phyloP scores from a whole-genome alignment of 768 basidiomycete species.

The Pleurotus pulmonarius region DNA sequence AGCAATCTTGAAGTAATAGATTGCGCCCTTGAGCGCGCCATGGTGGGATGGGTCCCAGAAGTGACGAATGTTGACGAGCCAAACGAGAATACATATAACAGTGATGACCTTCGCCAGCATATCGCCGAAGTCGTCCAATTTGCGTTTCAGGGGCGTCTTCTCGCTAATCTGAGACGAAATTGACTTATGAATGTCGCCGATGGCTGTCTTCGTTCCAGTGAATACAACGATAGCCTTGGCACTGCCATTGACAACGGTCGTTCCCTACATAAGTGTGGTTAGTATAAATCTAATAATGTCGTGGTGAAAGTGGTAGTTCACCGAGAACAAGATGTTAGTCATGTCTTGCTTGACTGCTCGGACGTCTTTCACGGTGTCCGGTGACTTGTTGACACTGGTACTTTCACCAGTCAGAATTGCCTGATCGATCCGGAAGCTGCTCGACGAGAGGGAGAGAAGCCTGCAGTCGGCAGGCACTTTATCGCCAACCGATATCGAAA shows the following conservation, averaged over 20 bases:
- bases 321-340: slow-evolving; percentile 94
- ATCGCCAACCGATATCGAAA: slow-evolving; percentile 90
- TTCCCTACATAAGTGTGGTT: slow-evolving; percentile 53
- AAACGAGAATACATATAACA: slow-evolving; percentile 95
- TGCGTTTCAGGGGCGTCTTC: slow-evolving; percentile 96
- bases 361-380: slow-evolving; percentile 61
- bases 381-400: slow-evolving; percentile 79
- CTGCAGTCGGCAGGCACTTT: slow-evolving; percentile 95
- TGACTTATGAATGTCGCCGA: slow-evolving; percentile 96
- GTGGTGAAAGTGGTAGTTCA: slow-evolving; percentile 28
- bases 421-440: slow-evolving; percentile 93
- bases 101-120: slow-evolving; percentile 96
- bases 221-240: slow-evolving; percentile 85
- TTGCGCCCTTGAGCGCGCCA: slow-evolving; percentile 85
- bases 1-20: slow-evolving; percentile 99
- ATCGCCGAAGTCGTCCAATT: slow-evolving; percentile 98
- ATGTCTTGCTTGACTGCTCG: slow-evolving; percentile 97
- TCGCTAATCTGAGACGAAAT: slow-evolving; percentile 91
- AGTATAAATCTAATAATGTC: no score
- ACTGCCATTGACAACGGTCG: slow-evolving; percentile 92
- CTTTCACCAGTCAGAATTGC: slow-evolving; percentile 97
- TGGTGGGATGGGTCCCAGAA: slow-evolving; percentile 95
- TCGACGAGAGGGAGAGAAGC: slow-evolving; percentile 84
- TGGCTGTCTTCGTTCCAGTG: slow-evolving; percentile 85
- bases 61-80: slow-evolving; percentile 95